These are phyloP conservation scores for Aspergillus sp. DNA, from an alignment of 2,329 filamentous ascomycete species.

Conservation along the genomic window DNA sequence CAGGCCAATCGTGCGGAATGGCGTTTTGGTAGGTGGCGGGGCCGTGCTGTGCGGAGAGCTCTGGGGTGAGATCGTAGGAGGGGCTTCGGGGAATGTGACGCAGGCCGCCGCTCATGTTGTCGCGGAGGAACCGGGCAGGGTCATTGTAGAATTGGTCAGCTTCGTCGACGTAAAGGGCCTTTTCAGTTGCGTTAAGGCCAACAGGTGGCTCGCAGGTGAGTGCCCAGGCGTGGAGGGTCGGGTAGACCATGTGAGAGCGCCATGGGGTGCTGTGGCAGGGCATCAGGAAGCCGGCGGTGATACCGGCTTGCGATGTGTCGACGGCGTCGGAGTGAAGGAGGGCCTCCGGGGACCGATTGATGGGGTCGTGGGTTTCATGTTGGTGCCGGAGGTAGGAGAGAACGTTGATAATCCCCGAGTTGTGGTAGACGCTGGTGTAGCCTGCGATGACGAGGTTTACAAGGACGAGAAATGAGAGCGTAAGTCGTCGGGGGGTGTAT, in stretches of 20 bases:
- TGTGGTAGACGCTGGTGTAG: constrained; percentile 75
- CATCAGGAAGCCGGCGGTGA: constrained; percentile 76
- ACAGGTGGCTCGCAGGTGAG: constrained; percentile 89
- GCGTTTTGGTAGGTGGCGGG: constrained; percentile 5
- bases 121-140: constrained; percentile 56
- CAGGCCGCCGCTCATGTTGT: constrained; percentile 48
- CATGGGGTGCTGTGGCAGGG: constrained; percentile 96
- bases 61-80: constrained; percentile 23
- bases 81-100: constrained; percentile 31
- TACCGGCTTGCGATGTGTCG: constrained; percentile 24
- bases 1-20: constrained; percentile 43
- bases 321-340: background rate
- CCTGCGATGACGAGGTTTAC: constrained; percentile 68
- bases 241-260: constrained; percentile 80
- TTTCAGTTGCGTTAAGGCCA: constrained; percentile 57
- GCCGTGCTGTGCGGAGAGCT: background rate
- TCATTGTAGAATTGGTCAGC: constrained; percentile 83
- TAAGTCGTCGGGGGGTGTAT: constrained; percentile 46
- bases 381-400: constrained; percentile 71
- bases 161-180: constrained; percentile 75
- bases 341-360: constrained; percentile 13
- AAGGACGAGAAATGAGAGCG: constrained; percentile 59
- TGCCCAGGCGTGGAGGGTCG: constrained; percentile 73
- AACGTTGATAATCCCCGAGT: constrained; percentile 73
- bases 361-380: constrained; percentile 60